A percentile compares a stretch with the other conserved stretches of the same genome.
These are phyloP conservation scores for Onygenales sp. DNA, from an alignment of 2,329 filamentous ascomycete genomes.

Conservation along the genomic window DNA sequence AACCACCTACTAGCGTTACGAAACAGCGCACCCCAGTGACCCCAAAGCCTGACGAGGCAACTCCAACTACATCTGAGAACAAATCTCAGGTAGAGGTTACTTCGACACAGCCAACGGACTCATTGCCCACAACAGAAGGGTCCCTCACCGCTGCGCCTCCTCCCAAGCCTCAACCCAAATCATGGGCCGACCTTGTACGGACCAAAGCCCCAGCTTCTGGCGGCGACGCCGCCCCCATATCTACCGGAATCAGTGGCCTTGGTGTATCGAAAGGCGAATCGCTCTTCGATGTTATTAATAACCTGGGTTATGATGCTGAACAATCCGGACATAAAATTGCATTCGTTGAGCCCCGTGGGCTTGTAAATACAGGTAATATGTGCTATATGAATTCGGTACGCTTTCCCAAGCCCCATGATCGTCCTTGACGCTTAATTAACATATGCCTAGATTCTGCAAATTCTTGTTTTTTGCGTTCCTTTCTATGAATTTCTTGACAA, in stretches of 20 bases:
- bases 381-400: constrained; percentile 99
- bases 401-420: constrained; percentile 9
- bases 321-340: constrained; percentile 53
- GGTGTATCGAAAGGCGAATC: constrained; percentile 47
- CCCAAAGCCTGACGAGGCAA: constrained; percentile 19
- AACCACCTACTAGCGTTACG: constrained; percentile 15
- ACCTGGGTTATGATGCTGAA: constrained; percentile 57
- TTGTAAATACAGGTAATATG: constrained; percentile 97
- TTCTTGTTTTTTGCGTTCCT: constrained; percentile 83
- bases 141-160: constrained; percentile 28
- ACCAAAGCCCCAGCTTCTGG: constrained; percentile 33
- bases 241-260: constrained; percentile 24
- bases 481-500: constrained; percentile 93
- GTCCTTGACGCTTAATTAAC: constrained; percentile 25
- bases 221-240: constrained; percentile 19
- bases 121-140: constrained; percentile 1
- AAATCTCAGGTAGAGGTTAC: not conserved
- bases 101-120: not conserved
- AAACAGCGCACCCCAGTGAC: constrained; percentile 24
- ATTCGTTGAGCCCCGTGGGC: constrained; percentile 83
- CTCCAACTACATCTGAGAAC: constrained; percentile 6
- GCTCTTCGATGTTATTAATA: constrained; percentile 65
- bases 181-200: constrained; percentile 61
- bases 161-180: constrained; percentile 45
- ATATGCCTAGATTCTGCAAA: constrained; percentile 68